Percentiles rank a stretch among this genome's conserved stretches.
Evolutionary conservation across 1,284 basidiomycete species (phyloP).

Genomic region (Moesziomyces antarcticus): DNA sequence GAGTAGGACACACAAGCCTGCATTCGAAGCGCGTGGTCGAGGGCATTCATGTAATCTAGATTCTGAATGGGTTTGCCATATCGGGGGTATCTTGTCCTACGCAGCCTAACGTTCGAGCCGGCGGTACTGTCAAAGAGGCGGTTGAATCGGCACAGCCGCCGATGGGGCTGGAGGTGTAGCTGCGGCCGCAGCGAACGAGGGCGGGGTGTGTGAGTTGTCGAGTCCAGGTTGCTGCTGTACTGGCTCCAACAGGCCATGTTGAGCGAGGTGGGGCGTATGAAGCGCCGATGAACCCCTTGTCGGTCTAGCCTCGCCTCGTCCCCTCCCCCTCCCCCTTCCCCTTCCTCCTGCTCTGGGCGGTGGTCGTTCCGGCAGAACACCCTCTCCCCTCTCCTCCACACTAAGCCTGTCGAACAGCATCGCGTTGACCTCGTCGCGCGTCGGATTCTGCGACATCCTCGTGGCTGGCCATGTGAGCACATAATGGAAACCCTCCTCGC

Average conservation of each 20-base stretch:
- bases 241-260: slow-evolving; percentile 17
- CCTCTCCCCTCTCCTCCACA: slow-evolving; percentile 9
- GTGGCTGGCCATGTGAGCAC: slow-evolving; percentile 27
- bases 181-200: slow-evolving; percentile 30
- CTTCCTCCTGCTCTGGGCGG: slow-evolving; percentile 17
- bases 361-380: slow-evolving; percentile 25
- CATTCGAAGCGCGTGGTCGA: no score
- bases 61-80: background rate
- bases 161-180: slow-evolving; percentile 7
- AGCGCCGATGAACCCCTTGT: slow-evolving; percentile 21
- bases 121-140: slow-evolving; percentile 2
- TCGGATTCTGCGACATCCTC: slow-evolving; percentile 21
- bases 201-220: background rate
- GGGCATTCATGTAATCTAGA: no score
- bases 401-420: slow-evolving; percentile 22
- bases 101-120: no score
- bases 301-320: slow-evolving; percentile 11
- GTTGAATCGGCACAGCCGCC: background rate
- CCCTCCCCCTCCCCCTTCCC: slow-evolving; percentile 11
- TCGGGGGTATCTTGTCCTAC: background rate
- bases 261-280: slow-evolving; percentile 19
- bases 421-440: slow-evolving; percentile 12
- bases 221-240: background rate
- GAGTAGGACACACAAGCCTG: background rate
- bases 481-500: slow-evolving; percentile 37